phyloP scores from a whole-genome alignment of 1,284 basidiomycete species.

The Rhodotorula glutinis region DNA sequence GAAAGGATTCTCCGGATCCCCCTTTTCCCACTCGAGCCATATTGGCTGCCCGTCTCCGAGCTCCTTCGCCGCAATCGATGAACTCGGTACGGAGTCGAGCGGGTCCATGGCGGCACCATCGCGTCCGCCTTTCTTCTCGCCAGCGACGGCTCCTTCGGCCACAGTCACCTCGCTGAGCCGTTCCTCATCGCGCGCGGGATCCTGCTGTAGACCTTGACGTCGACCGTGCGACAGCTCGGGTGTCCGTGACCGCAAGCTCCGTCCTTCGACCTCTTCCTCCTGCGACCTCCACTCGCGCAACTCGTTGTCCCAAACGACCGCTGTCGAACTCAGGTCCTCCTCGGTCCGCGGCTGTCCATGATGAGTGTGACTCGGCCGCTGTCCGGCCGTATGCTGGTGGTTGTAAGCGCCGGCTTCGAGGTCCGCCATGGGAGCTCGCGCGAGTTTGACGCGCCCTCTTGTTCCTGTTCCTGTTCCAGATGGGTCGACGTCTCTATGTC shows the following conservation, averaged over 20 bases:
- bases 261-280: conserved; percentile 14
- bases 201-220: too few relatives aligned
- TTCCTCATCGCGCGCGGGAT: background rate
- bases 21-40: conserved; percentile 32
- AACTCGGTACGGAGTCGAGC: background rate
- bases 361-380: background rate
- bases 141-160: background rate
- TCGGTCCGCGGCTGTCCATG: background rate
- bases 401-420: background rate
- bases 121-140: background rate
- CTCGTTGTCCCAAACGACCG: conserved; percentile 21
- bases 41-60: conserved; percentile 11
- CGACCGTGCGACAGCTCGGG: background rate
- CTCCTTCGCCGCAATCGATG: conserved; percentile 3
- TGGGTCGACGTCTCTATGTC: too few relatives aligned
- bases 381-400: background rate
- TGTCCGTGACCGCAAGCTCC: background rate
- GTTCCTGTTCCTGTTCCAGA: too few relatives aligned
- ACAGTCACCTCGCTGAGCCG: background rate
- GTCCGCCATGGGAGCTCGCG: too few relatives aligned
- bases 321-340: conserved; percentile 14
- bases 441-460: too few relatives aligned
- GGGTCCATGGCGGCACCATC: background rate
- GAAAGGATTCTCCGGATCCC: conserved; percentile 36
- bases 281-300: conserved; percentile 25